Base-by-base conservation (phyloP, 2,329 filamentous ascomycete species). In the Teratosphaeria zuluensis region DNA sequence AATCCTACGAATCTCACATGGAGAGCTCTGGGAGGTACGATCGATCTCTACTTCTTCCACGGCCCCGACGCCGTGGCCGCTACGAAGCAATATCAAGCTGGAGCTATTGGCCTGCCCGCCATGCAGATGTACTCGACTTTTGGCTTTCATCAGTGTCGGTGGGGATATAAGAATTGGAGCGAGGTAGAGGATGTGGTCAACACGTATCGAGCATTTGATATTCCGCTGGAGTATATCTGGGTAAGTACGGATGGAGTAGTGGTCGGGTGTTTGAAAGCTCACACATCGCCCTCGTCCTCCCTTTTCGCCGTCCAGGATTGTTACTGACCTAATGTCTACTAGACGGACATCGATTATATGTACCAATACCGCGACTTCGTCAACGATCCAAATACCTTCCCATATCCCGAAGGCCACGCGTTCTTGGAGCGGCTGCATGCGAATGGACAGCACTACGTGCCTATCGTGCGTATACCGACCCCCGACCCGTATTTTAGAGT, bases 41-140 rank as follows among this genome's bases (percentile, higher is more conserved):
- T 76, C 73, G 59, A 75, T 71, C 42, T 81, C 80, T 91, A 89
- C 71, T 90, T 94, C 74, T 87, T 87, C 66, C 56, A 60, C 38
- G 60, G 60, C 3, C 12, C 81, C 85, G n/a, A 84, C 89, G 84
- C 86, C 57, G 76, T 80, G 8, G 81, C 85, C 12, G 83, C 89
- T 35, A 87, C 83, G 21, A 82, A 81, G 68, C 79, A 85, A 38
- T 92, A 91, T 69, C 84, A 88, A 62, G 72, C 75, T 58, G 84
- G 81, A 56, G 81, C 85, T 1, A 77, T 86, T 56, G 89, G 89
- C 0, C 75, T 89, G 4, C 89, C 89, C 1, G 85, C 85, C 0
- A 85, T 92, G 83, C 87, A 92, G 68, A 85, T 88, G 64, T 94
- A 94, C 74, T 92, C 84, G 79, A 84, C 86, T 0, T 84, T 95